phyloP scores from a whole-genome alignment of 345 rosid species.

The Hibiscus mutabilis region DNA sequence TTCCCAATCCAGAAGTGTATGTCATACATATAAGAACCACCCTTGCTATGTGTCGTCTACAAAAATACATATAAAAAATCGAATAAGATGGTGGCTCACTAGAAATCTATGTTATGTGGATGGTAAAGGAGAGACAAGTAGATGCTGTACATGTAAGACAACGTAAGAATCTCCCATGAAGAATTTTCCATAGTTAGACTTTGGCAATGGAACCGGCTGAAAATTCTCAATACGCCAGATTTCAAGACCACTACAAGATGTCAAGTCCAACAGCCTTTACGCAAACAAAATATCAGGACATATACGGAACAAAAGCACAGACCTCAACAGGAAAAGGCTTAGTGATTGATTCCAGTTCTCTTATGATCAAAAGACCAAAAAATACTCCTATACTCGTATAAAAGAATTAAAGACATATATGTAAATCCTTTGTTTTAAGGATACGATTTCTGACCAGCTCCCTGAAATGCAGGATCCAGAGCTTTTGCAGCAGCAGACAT shows the following conservation, averaged over 20 bases:
- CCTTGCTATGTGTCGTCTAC: slow-evolving; percentile 75
- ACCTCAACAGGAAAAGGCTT: slow-evolving; percentile 10
- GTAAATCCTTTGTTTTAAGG: slow-evolving; percentile 28
- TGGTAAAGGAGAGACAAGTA: background rate
- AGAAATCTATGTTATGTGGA: background rate
- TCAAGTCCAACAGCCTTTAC: slow-evolving; percentile 43
- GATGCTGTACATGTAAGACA: slow-evolving; percentile 61
- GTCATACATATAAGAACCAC: slow-evolving; percentile 72
- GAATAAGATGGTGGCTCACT: slow-evolving; percentile 1
- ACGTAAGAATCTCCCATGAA: slow-evolving; percentile 93
- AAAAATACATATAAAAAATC: background rate
- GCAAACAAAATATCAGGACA: slow-evolving; percentile 6
- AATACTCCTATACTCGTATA: background rate
- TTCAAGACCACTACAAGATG: slow-evolving; percentile 74
- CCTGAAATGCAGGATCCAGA: slow-evolving; percentile 95
- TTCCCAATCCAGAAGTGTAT: slow-evolving; percentile 98
- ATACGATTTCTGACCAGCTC: slow-evolving; percentile 94
- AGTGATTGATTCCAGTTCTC: background rate
- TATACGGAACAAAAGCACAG: slow-evolving; percentile 12
- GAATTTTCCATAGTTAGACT: slow-evolving; percentile 91
- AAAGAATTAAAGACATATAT: background rate
- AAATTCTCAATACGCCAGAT: slow-evolving; percentile 98
- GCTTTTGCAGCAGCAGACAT: slow-evolving; percentile 80
- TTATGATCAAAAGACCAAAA: background rate
- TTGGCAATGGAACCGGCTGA: slow-evolving; percentile 77